Conservation (phyloP, 2,329 filamentous ascomycete species). For the Dothistroma pini region DNA sequence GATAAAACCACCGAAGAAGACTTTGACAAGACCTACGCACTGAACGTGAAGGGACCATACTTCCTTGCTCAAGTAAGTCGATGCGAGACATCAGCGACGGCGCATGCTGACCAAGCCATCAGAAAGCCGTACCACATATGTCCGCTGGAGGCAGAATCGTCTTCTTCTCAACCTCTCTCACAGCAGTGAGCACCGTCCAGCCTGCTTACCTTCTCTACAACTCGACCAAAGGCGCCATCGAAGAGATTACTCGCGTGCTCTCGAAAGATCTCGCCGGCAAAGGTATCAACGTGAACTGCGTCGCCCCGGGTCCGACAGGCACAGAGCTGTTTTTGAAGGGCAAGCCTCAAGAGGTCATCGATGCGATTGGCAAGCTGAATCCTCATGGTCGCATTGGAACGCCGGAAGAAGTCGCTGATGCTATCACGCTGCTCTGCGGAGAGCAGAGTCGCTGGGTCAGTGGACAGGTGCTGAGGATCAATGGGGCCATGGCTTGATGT, state of each 20-base stretch:
- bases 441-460: slow-evolving; percentile 41
- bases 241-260: slow-evolving; percentile 55
- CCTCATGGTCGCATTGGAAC: slow-evolving; percentile 47
- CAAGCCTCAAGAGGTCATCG: slow-evolving; percentile 47
- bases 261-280: slow-evolving; percentile 54
- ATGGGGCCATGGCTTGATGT: slow-evolving; percentile 35
- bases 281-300: slow-evolving; percentile 51
- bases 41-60: slow-evolving; percentile 58
- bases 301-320: slow-evolving; percentile 53
- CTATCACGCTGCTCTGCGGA: slow-evolving; percentile 43
- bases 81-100: background rate
- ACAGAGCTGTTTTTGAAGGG: slow-evolving; percentile 53
- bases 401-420: slow-evolving; percentile 50
- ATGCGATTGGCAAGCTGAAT: slow-evolving; percentile 40
- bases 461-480: slow-evolving; percentile 48
- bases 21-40: slow-evolving; percentile 48
- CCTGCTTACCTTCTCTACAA: slow-evolving; percentile 52
- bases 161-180: slow-evolving; percentile 50
- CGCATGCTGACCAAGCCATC: background rate
- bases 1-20: slow-evolving; percentile 49
- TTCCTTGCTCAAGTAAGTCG: slow-evolving; percentile 42
- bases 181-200: slow-evolving; percentile 39
- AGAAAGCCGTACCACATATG: slow-evolving; percentile 54
- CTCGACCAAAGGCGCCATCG: slow-evolving; percentile 57
- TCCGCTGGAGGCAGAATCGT: slow-evolving; percentile 48